A percentile compares a stretch with the other conserved stretches of the same genome.
These are phyloP conservation scores for Pseudogymnoascus pannorum DNA, from an alignment of 2,329 filamentous ascomycete species.

Conservation along the genomic window DNA sequence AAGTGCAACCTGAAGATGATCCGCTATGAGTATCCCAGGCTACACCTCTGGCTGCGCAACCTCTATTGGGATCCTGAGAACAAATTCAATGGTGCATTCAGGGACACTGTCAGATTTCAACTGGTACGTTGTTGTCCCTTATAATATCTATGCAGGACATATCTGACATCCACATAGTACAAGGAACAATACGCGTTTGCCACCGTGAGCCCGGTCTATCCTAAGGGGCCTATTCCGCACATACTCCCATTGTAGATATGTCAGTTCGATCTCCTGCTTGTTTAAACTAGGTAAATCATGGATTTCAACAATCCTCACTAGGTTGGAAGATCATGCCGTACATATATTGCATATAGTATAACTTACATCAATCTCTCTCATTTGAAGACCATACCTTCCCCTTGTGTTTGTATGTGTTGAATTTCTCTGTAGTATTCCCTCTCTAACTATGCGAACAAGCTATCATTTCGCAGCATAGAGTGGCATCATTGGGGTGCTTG, in stretches of 20 bases:
- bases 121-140: slow-evolving; percentile 18
- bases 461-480: not conserved
- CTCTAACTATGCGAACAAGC: not conserved
- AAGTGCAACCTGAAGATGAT: slow-evolving; percentile 57
- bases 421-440: not conserved
- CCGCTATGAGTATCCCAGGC: slow-evolving; percentile 54
- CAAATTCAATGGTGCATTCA: slow-evolving; percentile 49
- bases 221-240: not conserved
- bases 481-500: not conserved
- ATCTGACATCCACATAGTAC: not conserved
- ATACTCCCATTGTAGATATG: not conserved
- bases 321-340: not conserved
- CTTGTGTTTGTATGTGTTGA: not conserved
- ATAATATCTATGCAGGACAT: not conserved
- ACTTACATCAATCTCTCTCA: not conserved
- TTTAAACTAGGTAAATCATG: not conserved
- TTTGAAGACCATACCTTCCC: not conserved
- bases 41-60: slow-evolving; percentile 61
- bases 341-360: not conserved
- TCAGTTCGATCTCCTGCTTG: not conserved
- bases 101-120: slow-evolving; percentile 57
- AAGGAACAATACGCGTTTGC: not conserved
- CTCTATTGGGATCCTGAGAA: slow-evolving; percentile 59
- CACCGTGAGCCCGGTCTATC: not conserved
- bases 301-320: not conserved